Conservation (phyloP, 2,329 filamentous ascomycete species). For the Monosporascus sp. region DNA sequence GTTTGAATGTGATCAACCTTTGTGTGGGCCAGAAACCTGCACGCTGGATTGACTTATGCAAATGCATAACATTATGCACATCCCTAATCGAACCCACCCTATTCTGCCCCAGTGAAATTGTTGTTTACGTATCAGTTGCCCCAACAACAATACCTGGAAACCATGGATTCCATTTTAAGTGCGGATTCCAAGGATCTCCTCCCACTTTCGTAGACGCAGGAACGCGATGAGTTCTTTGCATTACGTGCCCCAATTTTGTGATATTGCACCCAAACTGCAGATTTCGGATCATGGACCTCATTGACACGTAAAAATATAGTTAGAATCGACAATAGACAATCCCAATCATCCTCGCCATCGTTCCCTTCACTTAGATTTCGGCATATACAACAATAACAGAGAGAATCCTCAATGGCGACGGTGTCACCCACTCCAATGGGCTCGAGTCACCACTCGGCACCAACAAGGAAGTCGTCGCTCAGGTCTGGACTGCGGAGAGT, state of each 20-base stretch:
- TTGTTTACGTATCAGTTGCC: constrained; percentile 17
- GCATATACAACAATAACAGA: constrained; percentile 7
- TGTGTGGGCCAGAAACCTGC: too few species aligned
- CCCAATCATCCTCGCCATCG: constrained; percentile 2
- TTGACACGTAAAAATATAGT: constrained; percentile 37
- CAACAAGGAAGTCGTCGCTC: constrained; percentile 50
- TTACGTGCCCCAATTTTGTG: constrained; percentile 32
- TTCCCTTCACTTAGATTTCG: constrained; percentile 4
- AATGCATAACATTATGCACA: too few species aligned
- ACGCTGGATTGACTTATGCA: too few species aligned
- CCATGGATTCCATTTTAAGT: constrained; percentile 1
- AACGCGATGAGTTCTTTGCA: constrained; percentile 24
- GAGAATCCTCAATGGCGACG: constrained; percentile 19
- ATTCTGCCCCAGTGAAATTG: neutral
- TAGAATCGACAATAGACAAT: constrained; percentile 25
- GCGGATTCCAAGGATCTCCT: neutral
- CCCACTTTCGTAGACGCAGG: constrained; percentile 1
- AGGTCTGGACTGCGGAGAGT: constrained; percentile 50
- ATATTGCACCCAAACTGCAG: constrained; percentile 28
- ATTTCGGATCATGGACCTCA: constrained; percentile 32
- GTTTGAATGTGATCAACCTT: too few species aligned
- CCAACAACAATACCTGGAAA: constrained; percentile 16
- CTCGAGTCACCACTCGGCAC: constrained; percentile 39
- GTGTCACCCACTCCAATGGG: constrained; percentile 43
- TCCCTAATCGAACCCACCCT: neutral